Evolutionary conservation across 805 yeast genomes (phyloP).

Genomic region (Schwanniomyces yamadae): DNA sequence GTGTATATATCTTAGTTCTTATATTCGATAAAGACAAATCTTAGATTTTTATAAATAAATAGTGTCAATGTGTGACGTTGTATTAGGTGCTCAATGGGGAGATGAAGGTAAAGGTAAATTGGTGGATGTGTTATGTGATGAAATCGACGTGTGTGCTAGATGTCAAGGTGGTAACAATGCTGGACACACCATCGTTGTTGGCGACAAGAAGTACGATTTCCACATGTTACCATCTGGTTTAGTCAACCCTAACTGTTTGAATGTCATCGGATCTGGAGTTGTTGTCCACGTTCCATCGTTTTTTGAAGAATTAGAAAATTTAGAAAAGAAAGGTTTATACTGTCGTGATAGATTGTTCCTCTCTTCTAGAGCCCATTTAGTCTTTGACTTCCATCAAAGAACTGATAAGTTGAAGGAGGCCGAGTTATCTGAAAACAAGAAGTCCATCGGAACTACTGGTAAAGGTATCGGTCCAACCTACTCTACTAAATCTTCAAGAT

Average conservation of each 20-base stretch:
- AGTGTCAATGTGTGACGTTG: constrained; percentile 75
- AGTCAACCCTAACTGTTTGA: constrained; percentile 86
- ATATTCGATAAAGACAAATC: background rate
- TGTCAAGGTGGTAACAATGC: constrained; percentile 99
- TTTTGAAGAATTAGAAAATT: constrained; percentile 77
- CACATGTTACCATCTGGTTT: constrained; percentile 99
- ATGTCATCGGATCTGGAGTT: constrained; percentile 88
- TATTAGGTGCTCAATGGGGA: constrained; percentile 99
- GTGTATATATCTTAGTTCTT: constrained; percentile 9
- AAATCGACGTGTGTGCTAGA: constrained; percentile 94
- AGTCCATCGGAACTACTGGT: constrained; percentile 95
- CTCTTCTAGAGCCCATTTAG: constrained; percentile 93
- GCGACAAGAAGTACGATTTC: constrained; percentile 87
- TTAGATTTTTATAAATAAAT: constrained; percentile 1
- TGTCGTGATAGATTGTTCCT: constrained; percentile 77
- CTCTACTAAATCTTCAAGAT: constrained; percentile 93
- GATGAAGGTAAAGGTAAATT: constrained; percentile 99
- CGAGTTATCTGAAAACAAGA: constrained; percentile 76
- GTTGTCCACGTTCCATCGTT: constrained; percentile 94
- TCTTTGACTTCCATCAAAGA: constrained; percentile 96
- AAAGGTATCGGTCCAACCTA: constrained; percentile 99
- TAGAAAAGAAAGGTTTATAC: constrained; percentile 79
- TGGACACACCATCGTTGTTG: constrained; percentile 96
- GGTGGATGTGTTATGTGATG: constrained; percentile 92
- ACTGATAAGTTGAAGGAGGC: constrained; percentile 94